Evolutionary conservation across 169 alveolate species (phyloP).

Genomic region (Perkinsus marinus): DNA sequence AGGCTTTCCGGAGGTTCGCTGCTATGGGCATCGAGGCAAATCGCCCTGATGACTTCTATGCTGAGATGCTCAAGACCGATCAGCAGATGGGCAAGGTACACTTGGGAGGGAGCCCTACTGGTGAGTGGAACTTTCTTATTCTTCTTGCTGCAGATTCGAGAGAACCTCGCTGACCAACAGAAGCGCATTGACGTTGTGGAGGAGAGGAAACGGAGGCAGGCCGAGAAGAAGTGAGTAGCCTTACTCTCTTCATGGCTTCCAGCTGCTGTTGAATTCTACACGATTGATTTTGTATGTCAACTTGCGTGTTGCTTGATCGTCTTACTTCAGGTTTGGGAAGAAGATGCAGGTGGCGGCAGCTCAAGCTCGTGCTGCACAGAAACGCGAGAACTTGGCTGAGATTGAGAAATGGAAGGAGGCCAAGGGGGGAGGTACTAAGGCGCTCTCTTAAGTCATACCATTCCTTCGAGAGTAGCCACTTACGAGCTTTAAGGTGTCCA

Average conservation of each 20-base stretch:
- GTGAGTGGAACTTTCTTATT: background rate
- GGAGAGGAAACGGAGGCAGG: background rate
- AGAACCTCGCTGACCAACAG: background rate
- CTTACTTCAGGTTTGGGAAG: background rate
- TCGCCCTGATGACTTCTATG: slow-evolving; percentile 27
- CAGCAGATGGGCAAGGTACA: slow-evolving; percentile 25
- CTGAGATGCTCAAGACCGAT: slow-evolving; percentile 27
- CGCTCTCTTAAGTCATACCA: background rate
- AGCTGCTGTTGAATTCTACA: too few relatives aligned
- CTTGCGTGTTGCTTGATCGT: background rate
- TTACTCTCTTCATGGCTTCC: background rate
- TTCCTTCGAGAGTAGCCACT: background rate
- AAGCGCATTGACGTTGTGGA: background rate
- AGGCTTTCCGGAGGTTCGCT: background rate
- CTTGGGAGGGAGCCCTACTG: background rate
- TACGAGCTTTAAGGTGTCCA: too few relatives aligned
- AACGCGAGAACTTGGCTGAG: background rate
- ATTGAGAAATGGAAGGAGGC: background rate
- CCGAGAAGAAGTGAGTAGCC: background rate
- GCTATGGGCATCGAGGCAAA: slow-evolving; percentile 1
- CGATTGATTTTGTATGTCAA: too few relatives aligned
- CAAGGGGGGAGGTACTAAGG: background rate
- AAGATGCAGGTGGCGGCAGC: background rate
- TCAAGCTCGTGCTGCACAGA: background rate
- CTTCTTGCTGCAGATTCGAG: background rate